Base-by-base conservation (phyloP, 768 basidiomycete genomes). In the Lactifluus echinatus region DNA sequence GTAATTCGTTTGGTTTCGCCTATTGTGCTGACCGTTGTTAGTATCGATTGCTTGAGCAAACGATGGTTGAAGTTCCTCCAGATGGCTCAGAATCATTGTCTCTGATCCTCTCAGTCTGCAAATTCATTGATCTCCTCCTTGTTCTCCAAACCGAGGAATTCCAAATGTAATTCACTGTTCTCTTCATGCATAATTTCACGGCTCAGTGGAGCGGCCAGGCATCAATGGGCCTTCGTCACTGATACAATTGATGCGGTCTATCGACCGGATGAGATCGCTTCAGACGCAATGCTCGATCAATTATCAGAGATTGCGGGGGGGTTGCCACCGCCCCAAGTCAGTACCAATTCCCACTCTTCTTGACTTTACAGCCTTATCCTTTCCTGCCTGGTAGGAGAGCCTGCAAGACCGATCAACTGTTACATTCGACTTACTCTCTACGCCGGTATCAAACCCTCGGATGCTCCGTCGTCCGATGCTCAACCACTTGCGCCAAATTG, bases 181-280 rank as follows among this genome's bases (percentile, higher is more conserved):
- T n/a, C 48, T 39, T 46, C 51, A 12, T 28, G 2, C 21, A 17
- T 29, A 14, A n/a, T 19, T 33, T 28, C 28, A 26, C 29, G 3
- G 4, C 64, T 61, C 11, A 60, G 39, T 23, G 12, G 29, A 24
- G 31, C n/a, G 24, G 50, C 19, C 63, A 90, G 87, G 68, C 89
- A 98, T 69, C 93, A 99, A 74, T 99, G 96, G 95, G 89, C 96
- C 66, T 99, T 98, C 69, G 83, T 97, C 42, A 96, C 93, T 2
- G 95, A 99, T 69, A 98, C 95, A 0, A 90, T 94, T 6, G 96
- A 98, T 65, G 93, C 95, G 0, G 80, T 93, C 33, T 93, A 92
- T 71, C 85, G 83, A 17, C 89, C 93, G 0, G 85, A 93, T 56
- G 76, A 84, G 44, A 92, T 87, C 80, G 75, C 75, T 56, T 89